Percentiles rank a stretch among this genome's conserved stretches.
Conservation (phyloP, 2,329 filamentous ascomycete genomes). For the Colletotrichum sansevieriae region DNA sequence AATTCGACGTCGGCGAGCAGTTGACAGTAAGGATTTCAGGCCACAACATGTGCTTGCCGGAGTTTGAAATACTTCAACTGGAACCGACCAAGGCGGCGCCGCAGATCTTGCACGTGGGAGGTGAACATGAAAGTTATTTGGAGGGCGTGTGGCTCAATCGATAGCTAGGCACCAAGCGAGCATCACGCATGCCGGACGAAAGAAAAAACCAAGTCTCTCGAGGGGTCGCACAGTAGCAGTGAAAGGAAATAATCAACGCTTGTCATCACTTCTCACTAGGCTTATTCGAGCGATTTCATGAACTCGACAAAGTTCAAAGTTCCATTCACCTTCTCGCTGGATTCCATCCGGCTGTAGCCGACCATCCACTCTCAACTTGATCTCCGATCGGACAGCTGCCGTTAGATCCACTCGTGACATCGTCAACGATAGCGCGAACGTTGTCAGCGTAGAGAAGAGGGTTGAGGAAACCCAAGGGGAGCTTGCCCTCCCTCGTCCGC, state of each 20-base stretch:
- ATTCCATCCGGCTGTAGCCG: constrained; percentile 22
- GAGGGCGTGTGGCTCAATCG: neutral
- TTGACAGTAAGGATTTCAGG: constrained; percentile 2
- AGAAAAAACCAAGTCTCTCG: too few species aligned
- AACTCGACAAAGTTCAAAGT: constrained; percentile 26
- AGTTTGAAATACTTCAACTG: neutral
- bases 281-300: neutral
- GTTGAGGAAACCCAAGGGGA: constrained; percentile 59
- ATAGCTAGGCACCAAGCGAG: too few species aligned
- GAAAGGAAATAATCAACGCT: neutral
- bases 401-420: constrained; percentile 13
- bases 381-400: constrained; percentile 3
- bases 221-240: too few species aligned
- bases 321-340: constrained; percentile 4
- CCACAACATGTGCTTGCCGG: neutral
- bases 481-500: constrained; percentile 50
- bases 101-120: constrained; percentile 12
- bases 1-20: constrained; percentile 16
- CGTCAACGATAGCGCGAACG: constrained; percentile 9
- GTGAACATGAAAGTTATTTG: constrained; percentile 10
- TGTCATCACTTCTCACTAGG: neutral
- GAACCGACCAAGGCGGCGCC: neutral
- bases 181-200: too few species aligned
- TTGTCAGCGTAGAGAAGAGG: constrained; percentile 53
- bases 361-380: constrained; percentile 18